A percentile compares a stretch with the other conserved stretches of the same genome.
These are phyloP conservation scores for Punctularia strigosozonata DNA, from an alignment of 768 basidiomycete genomes.

Conservation along the genomic window DNA sequence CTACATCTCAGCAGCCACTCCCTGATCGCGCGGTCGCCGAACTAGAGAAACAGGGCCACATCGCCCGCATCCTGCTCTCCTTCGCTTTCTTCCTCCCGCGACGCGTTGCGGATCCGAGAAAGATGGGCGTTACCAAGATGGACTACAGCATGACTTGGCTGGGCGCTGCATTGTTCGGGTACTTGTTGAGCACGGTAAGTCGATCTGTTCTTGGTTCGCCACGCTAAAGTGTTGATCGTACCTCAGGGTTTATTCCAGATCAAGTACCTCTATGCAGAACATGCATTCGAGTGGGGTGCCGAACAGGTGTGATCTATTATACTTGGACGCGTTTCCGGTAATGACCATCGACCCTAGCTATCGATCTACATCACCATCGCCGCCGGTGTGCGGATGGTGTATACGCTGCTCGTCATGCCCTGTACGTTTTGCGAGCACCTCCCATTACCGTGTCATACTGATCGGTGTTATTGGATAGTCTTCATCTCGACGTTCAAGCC, in stretches of 20 bases:
- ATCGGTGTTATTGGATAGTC: slow-evolving; percentile 30
- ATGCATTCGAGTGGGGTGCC: slow-evolving; percentile 58
- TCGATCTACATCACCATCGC: slow-evolving; percentile 68
- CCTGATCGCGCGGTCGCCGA: too few relatives aligned
- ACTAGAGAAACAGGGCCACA: not conserved
- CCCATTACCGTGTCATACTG: slow-evolving; percentile 15
- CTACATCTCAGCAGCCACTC: too few relatives aligned
- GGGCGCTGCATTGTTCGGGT: slow-evolving; percentile 49
- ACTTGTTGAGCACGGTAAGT: slow-evolving; percentile 54
- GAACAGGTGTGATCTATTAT: slow-evolving; percentile 26
- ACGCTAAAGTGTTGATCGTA: slow-evolving; percentile 3
- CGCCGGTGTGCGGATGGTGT: slow-evolving; percentile 51
- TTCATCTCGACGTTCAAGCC: slow-evolving; percentile 52
- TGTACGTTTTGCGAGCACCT: slow-evolving; percentile 27
- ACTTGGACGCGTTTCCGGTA: not conserved
- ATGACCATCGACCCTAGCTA: slow-evolving; percentile 27
- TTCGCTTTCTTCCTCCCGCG: slow-evolving; percentile 61
- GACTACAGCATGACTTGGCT: slow-evolving; percentile 72
- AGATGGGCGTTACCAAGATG: too few relatives aligned
- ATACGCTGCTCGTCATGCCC: slow-evolving; percentile 58
- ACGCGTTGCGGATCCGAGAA: slow-evolving; percentile 26
- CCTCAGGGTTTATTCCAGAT: slow-evolving; percentile 54
- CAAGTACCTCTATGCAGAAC: slow-evolving; percentile 71
- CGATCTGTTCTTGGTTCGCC: not conserved
- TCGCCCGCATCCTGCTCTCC: slow-evolving; percentile 44